Conservation (phyloP, 306 rosid genomes). For the Citrullus colocynthis region DNA sequence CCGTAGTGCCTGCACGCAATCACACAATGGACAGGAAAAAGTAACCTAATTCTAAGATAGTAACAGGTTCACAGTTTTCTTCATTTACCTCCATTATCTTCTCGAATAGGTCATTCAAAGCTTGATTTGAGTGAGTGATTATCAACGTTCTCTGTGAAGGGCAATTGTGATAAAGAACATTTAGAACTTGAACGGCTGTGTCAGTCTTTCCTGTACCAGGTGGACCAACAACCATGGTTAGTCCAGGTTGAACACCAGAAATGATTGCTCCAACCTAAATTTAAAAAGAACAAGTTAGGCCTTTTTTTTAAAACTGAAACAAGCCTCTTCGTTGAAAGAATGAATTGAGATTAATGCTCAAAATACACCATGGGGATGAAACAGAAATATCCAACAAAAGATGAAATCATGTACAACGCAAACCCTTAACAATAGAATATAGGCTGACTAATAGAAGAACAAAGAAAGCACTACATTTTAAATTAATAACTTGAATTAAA, state of each 20-base stretch:
- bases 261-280: slow-evolving; percentile 75
- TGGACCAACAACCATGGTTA: slow-evolving; percentile 98
- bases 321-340: too few species aligned
- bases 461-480: too few species aligned
- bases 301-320: too few species aligned
- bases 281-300: neutral
- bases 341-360: too few species aligned
- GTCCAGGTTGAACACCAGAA: slow-evolving; percentile 93
- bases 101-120: slow-evolving; percentile 91
- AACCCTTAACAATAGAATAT: too few species aligned
- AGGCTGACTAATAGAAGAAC: too few species aligned
- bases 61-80: neutral
- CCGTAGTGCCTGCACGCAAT: neutral
- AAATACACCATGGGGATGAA: too few species aligned
- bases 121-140: slow-evolving; percentile 96
- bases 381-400: too few species aligned
- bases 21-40: neutral
- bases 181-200: slow-evolving; percentile 94
- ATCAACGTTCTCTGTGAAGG: slow-evolving; percentile 95
- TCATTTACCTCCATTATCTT: slow-evolving; percentile 78
- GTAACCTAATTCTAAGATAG: neutral
- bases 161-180: slow-evolving; percentile 94
- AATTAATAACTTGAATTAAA: too few species aligned
- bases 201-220: slow-evolving; percentile 99
- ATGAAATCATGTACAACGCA: too few species aligned